Conservation (phyloP, 176 grass and related monocot genomes). For the Dendrocalamus sinicus region DNA sequence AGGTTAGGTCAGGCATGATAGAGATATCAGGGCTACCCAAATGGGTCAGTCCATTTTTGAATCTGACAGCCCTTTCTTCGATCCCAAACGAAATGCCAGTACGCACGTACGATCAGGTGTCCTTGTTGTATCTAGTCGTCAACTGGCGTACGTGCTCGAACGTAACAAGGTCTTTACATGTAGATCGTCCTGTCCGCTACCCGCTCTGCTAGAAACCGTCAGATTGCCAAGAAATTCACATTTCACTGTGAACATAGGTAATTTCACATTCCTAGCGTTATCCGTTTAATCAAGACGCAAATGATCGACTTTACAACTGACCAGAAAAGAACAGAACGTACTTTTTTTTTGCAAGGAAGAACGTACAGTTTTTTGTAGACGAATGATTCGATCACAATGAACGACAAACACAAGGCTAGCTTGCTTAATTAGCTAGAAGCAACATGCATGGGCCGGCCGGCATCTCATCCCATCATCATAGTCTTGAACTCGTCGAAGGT, state of each 20-base stretch:
- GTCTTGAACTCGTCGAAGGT: conserved; percentile 52
- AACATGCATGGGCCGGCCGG: neutral
- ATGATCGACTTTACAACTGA: neutral
- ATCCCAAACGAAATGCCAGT: neutral
- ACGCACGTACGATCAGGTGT: neutral
- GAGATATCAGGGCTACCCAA: neutral
- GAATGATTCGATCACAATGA: neutral
- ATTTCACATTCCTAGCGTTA: neutral
- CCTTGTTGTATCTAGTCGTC: neutral
- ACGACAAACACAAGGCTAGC: neutral
- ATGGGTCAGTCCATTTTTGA: neutral
- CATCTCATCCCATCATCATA: conserved; percentile 36
- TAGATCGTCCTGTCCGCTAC: neutral
- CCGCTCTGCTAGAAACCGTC: neutral
- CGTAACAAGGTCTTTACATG: neutral
- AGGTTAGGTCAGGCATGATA: neutral
- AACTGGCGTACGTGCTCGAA: too few relatives aligned
- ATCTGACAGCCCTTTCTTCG: neutral
- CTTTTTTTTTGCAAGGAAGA: neutral
- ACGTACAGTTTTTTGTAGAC: neutral
- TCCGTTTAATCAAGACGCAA: neutral
- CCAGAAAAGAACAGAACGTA: neutral
- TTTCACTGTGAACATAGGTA: neutral
- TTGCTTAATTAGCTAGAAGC: neutral
- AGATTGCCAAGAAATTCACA: neutral